Evolutionary conservation across 352 stramenopile species (phyloP).

Genomic region (Globisporangium mamillatum): DNA sequence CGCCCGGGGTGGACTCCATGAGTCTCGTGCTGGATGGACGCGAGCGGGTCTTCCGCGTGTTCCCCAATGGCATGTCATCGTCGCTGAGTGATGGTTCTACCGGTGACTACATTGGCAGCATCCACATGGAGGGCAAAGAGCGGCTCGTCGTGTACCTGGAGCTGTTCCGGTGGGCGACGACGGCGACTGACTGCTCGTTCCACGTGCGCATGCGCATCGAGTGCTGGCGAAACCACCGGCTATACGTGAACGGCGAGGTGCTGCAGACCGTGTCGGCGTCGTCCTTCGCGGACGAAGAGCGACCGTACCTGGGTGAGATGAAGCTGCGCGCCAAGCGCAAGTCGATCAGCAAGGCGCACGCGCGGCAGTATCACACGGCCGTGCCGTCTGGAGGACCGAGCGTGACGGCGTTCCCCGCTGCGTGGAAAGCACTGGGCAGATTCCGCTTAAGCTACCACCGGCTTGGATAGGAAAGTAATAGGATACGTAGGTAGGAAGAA

Average conservation of each 20-base stretch:
- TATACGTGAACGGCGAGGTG: conserved; percentile 50
- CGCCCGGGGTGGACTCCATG: conserved; percentile 33
- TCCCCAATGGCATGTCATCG: conserved; percentile 50
- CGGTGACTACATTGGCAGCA: conserved; percentile 63
- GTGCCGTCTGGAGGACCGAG: background rate
- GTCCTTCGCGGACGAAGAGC: conserved; percentile 35
- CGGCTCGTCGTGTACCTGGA: conserved; percentile 50
- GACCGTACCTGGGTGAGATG: conserved; percentile 46
- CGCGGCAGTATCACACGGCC: conserved; percentile 17
- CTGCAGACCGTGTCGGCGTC: conserved; percentile 28
- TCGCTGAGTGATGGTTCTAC: conserved; percentile 21
- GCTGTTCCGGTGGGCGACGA: conserved; percentile 41
- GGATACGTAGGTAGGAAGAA: background rate
- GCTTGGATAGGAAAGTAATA: conserved; percentile 6
- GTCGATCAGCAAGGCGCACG: conserved; percentile 24
- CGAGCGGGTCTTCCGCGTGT: conserved; percentile 54
- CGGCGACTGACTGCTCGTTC: conserved; percentile 27
- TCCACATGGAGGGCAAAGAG: conserved; percentile 41
- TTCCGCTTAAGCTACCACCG: conserved; percentile 34
- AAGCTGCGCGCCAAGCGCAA: conserved; percentile 47
- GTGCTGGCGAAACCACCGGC: conserved; percentile 32
- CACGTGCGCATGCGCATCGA: conserved; percentile 47
- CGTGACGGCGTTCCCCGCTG: background rate
- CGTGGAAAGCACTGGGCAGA: conserved; percentile 32
- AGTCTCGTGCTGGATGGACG: conserved; percentile 56